A percentile compares a stretch with the other conserved stretches of the same genome.
phyloP scores from a whole-genome alignment of 148 eudicot species.

The Camellia sinensis region DNA sequence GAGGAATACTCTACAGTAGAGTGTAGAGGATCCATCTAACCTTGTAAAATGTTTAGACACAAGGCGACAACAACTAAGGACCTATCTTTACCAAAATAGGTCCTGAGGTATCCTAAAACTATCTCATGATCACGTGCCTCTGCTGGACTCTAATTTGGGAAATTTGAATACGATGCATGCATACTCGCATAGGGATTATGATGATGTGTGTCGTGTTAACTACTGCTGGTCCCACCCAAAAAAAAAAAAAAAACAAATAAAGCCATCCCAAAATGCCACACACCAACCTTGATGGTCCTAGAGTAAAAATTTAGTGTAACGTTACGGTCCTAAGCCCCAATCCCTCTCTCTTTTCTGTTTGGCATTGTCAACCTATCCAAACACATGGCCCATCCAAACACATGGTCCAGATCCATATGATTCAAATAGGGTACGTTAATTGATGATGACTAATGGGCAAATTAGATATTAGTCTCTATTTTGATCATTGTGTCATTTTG shows the following conservation, averaged over 20 bases:
- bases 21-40: no score
- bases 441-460: no score
- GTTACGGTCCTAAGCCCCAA: constrained; percentile 4
- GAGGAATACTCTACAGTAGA: no score
- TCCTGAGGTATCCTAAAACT: not conserved
- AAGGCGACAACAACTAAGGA: not conserved
- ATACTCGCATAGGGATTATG: not conserved
- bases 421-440: constrained; percentile 14
- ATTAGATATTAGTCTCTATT: no score
- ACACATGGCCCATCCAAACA: constrained; percentile 21
- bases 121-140: constrained; percentile 12
- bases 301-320: no score
- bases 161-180: not conserved
- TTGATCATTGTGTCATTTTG: no score
- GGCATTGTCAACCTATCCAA: constrained; percentile 24
- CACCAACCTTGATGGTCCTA: not conserved
- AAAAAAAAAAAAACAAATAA: no score
- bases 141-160: not conserved
- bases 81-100: no score
- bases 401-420: constrained; percentile 32
- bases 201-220: not conserved
- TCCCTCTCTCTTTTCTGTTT: constrained; percentile 8
- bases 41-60: not conserved
- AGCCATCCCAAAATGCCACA: not conserved
- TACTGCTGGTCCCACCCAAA: not conserved